phyloP scores from a whole-genome alignment of 2,329 filamentous ascomycete species.

The Rachicladosporium sp. region DNA sequence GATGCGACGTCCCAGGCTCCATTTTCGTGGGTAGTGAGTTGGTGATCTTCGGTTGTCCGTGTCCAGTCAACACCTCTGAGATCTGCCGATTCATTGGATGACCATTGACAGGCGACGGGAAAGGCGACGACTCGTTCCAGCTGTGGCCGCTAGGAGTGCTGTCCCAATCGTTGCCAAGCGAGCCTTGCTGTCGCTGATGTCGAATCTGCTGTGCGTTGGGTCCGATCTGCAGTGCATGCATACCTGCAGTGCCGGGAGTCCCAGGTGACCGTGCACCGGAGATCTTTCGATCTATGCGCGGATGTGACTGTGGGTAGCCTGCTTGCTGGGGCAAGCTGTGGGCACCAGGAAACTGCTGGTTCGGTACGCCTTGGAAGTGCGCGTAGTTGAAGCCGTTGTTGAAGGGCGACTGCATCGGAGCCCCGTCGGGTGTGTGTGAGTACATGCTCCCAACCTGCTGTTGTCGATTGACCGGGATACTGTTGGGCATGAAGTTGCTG shows the following conservation, averaged over 20 bases:
- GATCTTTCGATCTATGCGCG: constrained; percentile 43
- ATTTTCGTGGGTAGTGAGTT: constrained; percentile 79
- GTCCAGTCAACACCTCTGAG: constrained; percentile 77
- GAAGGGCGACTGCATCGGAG: constrained; percentile 85
- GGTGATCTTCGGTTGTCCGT: constrained; percentile 45
- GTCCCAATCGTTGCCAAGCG: constrained; percentile 73
- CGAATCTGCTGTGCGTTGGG: constrained; percentile 35
- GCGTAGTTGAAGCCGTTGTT: constrained; percentile 61
- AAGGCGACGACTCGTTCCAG: constrained; percentile 72
- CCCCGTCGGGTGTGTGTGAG: constrained; percentile 83
- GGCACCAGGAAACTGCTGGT: constrained; percentile 38
- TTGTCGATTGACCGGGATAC: constrained; percentile 30
- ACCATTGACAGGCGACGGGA: constrained; percentile 66
- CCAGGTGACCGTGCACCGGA: constrained; percentile 68
- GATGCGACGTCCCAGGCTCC: constrained; percentile 38
- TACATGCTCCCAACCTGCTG: constrained; percentile 63
- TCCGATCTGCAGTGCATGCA: constrained; percentile 53
- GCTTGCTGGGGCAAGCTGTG: constrained; percentile 22
- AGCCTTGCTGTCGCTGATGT: constrained; percentile 39
- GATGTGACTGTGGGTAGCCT: constrained; percentile 22
- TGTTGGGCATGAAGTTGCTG: constrained; percentile 33
- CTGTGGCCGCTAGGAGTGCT: constrained; percentile 67
- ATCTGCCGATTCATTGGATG: constrained; percentile 59
- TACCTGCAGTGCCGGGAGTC: constrained; percentile 74
- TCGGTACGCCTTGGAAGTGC: constrained; percentile 59